Base-by-base conservation (phyloP, 257 asterid species). In the Solanum gandarillasii region DNA sequence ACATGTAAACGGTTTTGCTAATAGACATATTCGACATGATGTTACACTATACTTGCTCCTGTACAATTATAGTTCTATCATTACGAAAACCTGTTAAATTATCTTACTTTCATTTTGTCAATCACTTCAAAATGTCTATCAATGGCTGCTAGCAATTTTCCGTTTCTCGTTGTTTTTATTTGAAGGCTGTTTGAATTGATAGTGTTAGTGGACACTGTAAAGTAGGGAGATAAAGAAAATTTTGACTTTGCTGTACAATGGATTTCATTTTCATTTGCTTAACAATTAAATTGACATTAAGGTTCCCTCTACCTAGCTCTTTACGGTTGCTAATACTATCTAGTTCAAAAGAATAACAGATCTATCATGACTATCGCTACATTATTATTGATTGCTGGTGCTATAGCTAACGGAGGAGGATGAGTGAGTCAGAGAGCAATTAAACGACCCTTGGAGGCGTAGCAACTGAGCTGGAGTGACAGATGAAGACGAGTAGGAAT, bases 381-480 rank as follows among this genome's bases (percentile, higher is more conserved):
- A 23, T 60, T 29, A 89, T 89, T 71, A 88, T 78, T 88, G 90
- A 9, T 88, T 87, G 89, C 91, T 88, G 12, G 88, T 70, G 55
- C 89, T 75, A 89, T 89, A 93, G 88, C 89, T 93, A 75, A 93
- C 89, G 39, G 96, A 93, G 21, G 98, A 93, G 55, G 95, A 92
- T 7, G 96, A 92, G 91, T 94, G 93, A 84, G 88, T 91, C 20
- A 91, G 88, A 73, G 98, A 94, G 89, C 93, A 91, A 83, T 92
- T 93, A 60, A 95, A 89, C 4, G 97, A 94, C 70, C 92, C 94
- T 89, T 94, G 97, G 62, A 92, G 91, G 32, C 87, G 88, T 90
- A 95, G 82, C 94, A 94, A 89, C 60, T 91, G 97, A 20, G 94
- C 90, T 2, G 95, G 94, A 34, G 94, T 93, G 46, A 93, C 91